These are phyloP conservation scores for Dunaliella sp. DNA, from an alignment of 139 green algal genomes.

Conservation along the genomic window DNA sequence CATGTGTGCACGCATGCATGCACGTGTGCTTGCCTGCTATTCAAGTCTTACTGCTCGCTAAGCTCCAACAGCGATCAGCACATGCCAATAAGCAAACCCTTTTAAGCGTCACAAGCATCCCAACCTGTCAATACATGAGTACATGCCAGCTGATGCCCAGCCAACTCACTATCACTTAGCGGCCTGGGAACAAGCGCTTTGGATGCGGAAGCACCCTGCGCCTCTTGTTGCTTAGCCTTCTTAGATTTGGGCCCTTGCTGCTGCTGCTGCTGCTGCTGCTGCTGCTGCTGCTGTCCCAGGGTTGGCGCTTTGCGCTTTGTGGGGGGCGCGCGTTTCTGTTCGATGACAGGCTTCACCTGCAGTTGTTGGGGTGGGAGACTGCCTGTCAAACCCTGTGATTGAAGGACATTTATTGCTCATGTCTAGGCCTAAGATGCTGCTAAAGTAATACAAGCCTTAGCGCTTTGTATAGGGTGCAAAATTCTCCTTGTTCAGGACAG, in stretches of 20 bases:
- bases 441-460: neutral
- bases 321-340: slow-evolving; percentile 11
- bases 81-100: no score
- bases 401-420: neutral
- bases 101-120: no score
- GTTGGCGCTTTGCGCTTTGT: neutral
- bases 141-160: no score
- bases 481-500: no score
- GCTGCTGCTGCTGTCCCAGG: slow-evolving; percentile 1
- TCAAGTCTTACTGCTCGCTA: no score
- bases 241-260: neutral
- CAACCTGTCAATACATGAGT: no score
- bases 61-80: no score
- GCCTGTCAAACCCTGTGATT: neutral
- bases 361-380: neutral
- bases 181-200: no score
- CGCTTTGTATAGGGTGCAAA: neutral
- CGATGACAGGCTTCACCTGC: neutral
- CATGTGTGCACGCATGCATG: no score
- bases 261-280: slow-evolving; percentile 7
- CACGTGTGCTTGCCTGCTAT: no score
- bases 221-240: neutral
- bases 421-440: neutral
- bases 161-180: no score
- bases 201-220: no score